Evolutionary conservation across 192 early-diverging fungal species (phyloP), one percentile per base, ranked within the genome.

Genomic region (Nowakowskiella sp.): DNA sequence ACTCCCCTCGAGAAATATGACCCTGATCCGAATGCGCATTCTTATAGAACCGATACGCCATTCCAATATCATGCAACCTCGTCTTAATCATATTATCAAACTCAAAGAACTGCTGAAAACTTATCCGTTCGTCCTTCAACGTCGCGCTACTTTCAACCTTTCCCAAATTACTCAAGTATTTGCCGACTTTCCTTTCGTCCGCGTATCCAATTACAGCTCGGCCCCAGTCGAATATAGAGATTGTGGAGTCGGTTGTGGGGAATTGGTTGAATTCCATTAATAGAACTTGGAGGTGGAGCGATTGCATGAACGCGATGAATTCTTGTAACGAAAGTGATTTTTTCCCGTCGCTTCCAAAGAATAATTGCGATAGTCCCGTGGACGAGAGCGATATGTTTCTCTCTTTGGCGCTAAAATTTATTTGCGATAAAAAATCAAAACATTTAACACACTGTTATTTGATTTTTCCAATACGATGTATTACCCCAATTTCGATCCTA

Each of bases 221-320:
- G 1, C 48, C 65, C 49, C 62, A 67, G 33, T 67, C 65, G 10
- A 28, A 8, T 43, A 67, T 43, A 51, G 51, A 55, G 54, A 67
- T 67, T 8, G 16, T 59, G 6, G 57, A 44, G 29, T 53, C 55
- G 4, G 62, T 48, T 7, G 64, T 61, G 39, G 54, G 39, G 29
- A 58, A 67, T 36, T 64, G 65, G 49, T 64, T 21, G 50, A 67
- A 67, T 49, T 69, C 67, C 21, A 69, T 54, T 39, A 61, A 65
- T 10, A 66, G 46, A 22, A 66, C 51, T 31, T 69, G 62, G 9
- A 61, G 58, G 31, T 66, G 57, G 9, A 69, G 36, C 16, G 55
- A 47, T 19, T 51, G 31, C 62, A 69, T 56, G 49, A 69, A 69
- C 19, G 60, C 67, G 31, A 28, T 19, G 13, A 69, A 69, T 24